A percentile compares a stretch with the other conserved stretches of the same genome.
These are phyloP conservation scores for Aspergillus sp. DNA, from an alignment of 2,329 filamentous ascomycete species.

Conservation along the genomic window DNA sequence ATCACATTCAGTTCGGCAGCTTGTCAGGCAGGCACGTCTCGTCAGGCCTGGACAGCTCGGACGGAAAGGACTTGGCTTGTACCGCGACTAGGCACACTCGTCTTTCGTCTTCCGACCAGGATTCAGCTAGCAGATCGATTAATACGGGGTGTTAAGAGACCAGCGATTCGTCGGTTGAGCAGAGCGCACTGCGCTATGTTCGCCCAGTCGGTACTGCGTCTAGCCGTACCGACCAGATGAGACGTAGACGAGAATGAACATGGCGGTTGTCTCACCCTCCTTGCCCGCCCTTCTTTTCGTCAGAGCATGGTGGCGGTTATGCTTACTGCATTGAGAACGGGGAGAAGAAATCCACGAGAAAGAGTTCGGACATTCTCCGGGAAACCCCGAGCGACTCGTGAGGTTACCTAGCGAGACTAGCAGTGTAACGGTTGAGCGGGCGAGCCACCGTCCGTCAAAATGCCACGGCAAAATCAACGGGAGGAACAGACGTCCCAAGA, in stretches of 20 bases:
- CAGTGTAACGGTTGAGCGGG: not conserved
- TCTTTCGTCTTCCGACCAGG: slow-evolving; percentile 2
- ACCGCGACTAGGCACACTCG: not conserved
- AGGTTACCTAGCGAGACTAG: not conserved
- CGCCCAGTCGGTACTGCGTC: not conserved
- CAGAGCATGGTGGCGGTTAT: not conserved
- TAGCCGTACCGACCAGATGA: slow-evolving; percentile 4
- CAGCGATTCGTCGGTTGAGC: not conserved
- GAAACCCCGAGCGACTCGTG: not conserved
- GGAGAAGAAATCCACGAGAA: not conserved
- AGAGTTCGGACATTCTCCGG: slow-evolving; percentile 5
- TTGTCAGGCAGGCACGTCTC: not conserved
- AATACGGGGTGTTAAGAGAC: not conserved
- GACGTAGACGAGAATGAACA: not conserved
- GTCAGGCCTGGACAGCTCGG: not conserved
- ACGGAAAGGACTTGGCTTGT: not conserved
- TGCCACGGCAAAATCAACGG: not conserved
- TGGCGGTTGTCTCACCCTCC: not conserved
- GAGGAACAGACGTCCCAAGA: not conserved
- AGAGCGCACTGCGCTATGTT: not conserved
- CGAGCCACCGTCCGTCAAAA: not conserved
- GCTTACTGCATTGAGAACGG: not conserved
- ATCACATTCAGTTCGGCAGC: slow-evolving; percentile 6
- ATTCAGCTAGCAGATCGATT: slow-evolving; percentile 1
- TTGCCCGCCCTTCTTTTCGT: not conserved